Evolutionary conservation across 192 early-diverging fungal species (phyloP).

Genomic region (Globomyces pollinis-pini): DNA sequence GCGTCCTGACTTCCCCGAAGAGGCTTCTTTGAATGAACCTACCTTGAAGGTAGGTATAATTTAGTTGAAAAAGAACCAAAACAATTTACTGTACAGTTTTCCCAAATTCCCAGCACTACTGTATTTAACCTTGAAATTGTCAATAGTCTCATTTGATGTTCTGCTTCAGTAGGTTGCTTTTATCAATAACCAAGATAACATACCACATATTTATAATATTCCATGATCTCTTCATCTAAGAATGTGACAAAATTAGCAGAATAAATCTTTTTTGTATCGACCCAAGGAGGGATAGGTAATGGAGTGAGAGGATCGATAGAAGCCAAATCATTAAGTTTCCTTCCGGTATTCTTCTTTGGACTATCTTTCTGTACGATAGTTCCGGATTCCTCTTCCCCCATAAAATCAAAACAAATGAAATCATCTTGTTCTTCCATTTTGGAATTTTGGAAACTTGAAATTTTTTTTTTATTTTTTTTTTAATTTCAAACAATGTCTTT

Average conservation of each 20-base stretch:
- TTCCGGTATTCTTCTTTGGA: neutral
- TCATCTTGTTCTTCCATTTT: constrained; percentile 14
- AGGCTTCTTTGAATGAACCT: neutral
- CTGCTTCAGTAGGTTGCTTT: constrained; percentile 73
- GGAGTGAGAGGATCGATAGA: constrained; percentile 21
- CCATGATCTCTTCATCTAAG: constrained; percentile 61
- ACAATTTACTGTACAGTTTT: constrained; percentile 38
- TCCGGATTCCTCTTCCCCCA: constrained; percentile 9
- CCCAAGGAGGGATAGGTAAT: constrained; percentile 36
- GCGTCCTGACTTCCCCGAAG: too few relatives aligned
- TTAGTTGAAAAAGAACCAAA: constrained; percentile 90
- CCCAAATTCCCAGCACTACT: constrained; percentile 37
- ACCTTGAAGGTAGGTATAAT: constrained; percentile 74
- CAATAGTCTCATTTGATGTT: constrained; percentile 66
- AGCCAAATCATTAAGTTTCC: constrained; percentile 1
- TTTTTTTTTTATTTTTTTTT: constrained; percentile 5
- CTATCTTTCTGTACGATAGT: constrained; percentile 1
- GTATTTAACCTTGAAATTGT: constrained; percentile 56
- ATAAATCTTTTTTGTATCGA: constrained; percentile 15
- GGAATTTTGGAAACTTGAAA: constrained; percentile 4
- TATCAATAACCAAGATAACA: too few relatives aligned
- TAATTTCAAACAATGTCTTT: neutral
- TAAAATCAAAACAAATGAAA: constrained; percentile 27
- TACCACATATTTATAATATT: constrained; percentile 72
- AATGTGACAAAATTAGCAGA: constrained; percentile 21